Base-by-base conservation (phyloP, 306 rosid species). In the Lablab purpureus region DNA sequence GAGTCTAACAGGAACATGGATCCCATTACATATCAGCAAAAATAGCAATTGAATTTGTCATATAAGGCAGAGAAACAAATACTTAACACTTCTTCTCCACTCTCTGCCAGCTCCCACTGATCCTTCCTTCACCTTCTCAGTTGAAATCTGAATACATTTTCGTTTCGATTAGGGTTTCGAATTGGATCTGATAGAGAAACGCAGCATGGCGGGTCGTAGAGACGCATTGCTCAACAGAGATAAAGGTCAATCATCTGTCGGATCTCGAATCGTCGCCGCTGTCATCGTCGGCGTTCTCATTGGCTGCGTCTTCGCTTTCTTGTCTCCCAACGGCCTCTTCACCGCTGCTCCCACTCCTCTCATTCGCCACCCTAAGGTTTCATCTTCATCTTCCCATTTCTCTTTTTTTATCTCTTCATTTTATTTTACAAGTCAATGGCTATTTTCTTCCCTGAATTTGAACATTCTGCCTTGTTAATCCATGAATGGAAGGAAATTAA, bases 121-220 rank as follows among this genome's bases (percentile, higher is more conserved):
- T n/a, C 40, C 6, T 2, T 7, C 47, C 13, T 41, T 11, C 5
- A 43, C 5, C 49, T 12, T 11, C 17, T 12, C 3, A 18, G 3
- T 55, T 27, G 18, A 59, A 14, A 59, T 60, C 67, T 60, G 11
- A 30, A 5, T 15, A 11, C 10, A 0, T 6, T 14, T 8, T 23
- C 17, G 36, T 25, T 25, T 11, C 18, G 34, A 27, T 56, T 19
- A 46, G 72, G 50, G 36, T 75, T 75, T 34, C 60, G 5, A 75
- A 19, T 66, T 25, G 27, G 40, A 50, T 72, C 73, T 4, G 59
- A 51, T 12, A 11, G 4, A 43, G 49, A 43, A 17, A 12, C 49
- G 49, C 15, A 67, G 1, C 72, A 91, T 93, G 98, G 96, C 87
- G 32, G 90, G 86, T 85, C 98, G 97, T 43, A 80, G 90, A 55